Evolutionary conservation across 2,329 filamentous ascomycete genomes (phyloP).

Genomic region (Cadophora gregata): DNA sequence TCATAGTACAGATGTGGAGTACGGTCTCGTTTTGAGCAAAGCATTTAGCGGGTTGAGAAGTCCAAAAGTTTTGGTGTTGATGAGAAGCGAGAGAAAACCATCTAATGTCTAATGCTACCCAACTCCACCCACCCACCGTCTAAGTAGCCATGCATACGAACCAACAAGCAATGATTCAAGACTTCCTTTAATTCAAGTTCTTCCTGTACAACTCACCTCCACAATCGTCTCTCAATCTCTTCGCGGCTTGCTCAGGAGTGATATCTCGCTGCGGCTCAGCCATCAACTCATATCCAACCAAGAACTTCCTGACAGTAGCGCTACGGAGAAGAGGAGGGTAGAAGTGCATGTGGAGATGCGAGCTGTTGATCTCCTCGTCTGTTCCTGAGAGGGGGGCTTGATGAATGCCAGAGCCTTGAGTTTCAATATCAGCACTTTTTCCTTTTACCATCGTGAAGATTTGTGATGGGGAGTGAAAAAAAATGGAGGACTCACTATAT

Average conservation of each 20-base stretch:
- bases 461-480: background rate
- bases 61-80: background rate
- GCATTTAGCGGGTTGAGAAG: background rate
- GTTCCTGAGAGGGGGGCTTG: slow-evolving; percentile 88
- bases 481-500: slow-evolving; percentile 64
- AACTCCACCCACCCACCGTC: slow-evolving; percentile 1
- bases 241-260: slow-evolving; percentile 92
- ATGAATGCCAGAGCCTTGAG: slow-evolving; percentile 84
- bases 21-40: background rate
- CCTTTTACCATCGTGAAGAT: background rate
- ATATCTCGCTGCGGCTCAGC: slow-evolving; percentile 98
- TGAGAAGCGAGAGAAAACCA: background rate
- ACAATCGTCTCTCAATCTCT: slow-evolving; percentile 70
- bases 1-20: slow-evolving; percentile 14
- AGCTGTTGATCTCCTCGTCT: slow-evolving; percentile 82
- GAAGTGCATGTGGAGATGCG: slow-evolving; percentile 96
- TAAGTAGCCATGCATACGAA: background rate
- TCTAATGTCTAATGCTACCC: slow-evolving; percentile 27
- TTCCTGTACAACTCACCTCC: slow-evolving; percentile 86
- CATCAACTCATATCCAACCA: slow-evolving; percentile 96
- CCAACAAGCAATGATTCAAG: background rate
- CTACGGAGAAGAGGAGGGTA: slow-evolving; percentile 93
- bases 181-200: slow-evolving; percentile 27
- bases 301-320: slow-evolving; percentile 92
- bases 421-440: background rate